Percentiles rank a stretch among this genome's conserved stretches.
Evolutionary conservation across 2,329 filamentous ascomycete genomes (phyloP).

Genomic region (Beauveria pseudobassiana): DNA sequence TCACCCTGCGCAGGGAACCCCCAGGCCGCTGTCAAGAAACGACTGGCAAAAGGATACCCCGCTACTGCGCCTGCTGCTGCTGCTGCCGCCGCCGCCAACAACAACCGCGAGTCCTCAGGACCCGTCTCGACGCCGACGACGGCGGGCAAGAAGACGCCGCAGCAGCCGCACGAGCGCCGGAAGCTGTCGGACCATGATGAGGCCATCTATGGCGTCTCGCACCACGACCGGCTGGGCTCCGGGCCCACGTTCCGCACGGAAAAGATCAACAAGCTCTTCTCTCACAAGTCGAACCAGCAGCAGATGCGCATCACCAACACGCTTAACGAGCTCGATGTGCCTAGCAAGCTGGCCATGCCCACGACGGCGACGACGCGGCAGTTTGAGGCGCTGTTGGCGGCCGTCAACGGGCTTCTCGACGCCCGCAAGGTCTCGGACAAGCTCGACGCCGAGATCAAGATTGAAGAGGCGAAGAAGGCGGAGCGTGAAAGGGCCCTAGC

Average conservation of each 20-base stretch:
- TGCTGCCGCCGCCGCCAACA: neutral
- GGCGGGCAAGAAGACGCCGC: slow-evolving; percentile 44
- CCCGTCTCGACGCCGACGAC: slow-evolving; percentile 28
- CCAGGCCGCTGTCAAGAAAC: slow-evolving; percentile 30
- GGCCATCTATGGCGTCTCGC: slow-evolving; percentile 72
- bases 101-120: slow-evolving; percentile 26
- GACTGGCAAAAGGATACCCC: slow-evolving; percentile 43
- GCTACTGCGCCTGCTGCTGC: slow-evolving; percentile 44
- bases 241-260: slow-evolving; percentile 89
- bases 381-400: slow-evolving; percentile 63
- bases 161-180: slow-evolving; percentile 48
- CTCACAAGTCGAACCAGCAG: slow-evolving; percentile 68
- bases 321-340: slow-evolving; percentile 64
- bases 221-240: slow-evolving; percentile 75
- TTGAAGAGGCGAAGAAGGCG: slow-evolving; percentile 49
- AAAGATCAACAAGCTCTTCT: slow-evolving; percentile 69
- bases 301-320: slow-evolving; percentile 67
- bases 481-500: slow-evolving; percentile 38
- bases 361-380: slow-evolving; percentile 63
- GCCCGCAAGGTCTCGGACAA: slow-evolving; percentile 69
- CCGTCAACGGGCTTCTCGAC: slow-evolving; percentile 63
- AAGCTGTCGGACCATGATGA: slow-evolving; percentile 71
- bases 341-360: slow-evolving; percentile 63
- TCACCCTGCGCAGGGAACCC: slow-evolving; percentile 35
- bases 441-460: slow-evolving; percentile 61